Percentiles rank a stretch among this genome's conserved stretches.
phyloP scores from a whole-genome alignment of 2,329 filamentous ascomycete species.

The Colletotrichum higginsianum region DNA sequence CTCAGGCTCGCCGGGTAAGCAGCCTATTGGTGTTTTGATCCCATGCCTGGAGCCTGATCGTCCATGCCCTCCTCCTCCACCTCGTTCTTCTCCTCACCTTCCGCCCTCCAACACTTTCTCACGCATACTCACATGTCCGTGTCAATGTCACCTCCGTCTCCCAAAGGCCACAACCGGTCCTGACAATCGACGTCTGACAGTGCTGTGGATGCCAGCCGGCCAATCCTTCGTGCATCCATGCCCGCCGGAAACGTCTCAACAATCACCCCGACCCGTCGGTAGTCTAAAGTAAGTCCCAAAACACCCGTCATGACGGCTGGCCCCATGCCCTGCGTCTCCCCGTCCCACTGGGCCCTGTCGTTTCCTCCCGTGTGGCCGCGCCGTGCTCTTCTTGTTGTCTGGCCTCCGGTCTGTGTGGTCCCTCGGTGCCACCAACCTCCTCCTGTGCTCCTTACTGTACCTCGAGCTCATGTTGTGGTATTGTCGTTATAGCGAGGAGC shows the following conservation, averaged over 20 bases:
- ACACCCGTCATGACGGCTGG: constrained; percentile 29
- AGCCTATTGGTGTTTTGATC: constrained; percentile 28
- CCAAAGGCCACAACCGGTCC: constrained; percentile 9
- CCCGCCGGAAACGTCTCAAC: constrained; percentile 32
- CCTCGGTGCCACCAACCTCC: not conserved
- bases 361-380: constrained; percentile 14
- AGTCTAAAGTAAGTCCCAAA: constrained; percentile 38
- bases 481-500: not conserved
- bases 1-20: constrained; percentile 5
- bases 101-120: constrained; percentile 2
- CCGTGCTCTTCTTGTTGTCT: constrained; percentile 9
- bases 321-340: constrained; percentile 32
- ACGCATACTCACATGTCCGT: constrained; percentile 13
- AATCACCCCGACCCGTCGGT: constrained; percentile 21
- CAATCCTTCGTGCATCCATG: constrained; percentile 9
- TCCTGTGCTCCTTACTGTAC: not conserved
- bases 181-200: constrained; percentile 24
- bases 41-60: constrained; percentile 21
- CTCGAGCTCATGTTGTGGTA: not conserved
- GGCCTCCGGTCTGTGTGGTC: constrained; percentile 14
- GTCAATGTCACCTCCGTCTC: constrained; percentile 13
- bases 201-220: constrained; percentile 26
- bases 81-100: not conserved
- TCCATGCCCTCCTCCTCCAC: not conserved
- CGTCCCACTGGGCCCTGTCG: constrained; percentile 30